phyloP scores from a whole-genome alignment of 176 grass and related monocot genomes.

The Cenchrus americanus region DNA sequence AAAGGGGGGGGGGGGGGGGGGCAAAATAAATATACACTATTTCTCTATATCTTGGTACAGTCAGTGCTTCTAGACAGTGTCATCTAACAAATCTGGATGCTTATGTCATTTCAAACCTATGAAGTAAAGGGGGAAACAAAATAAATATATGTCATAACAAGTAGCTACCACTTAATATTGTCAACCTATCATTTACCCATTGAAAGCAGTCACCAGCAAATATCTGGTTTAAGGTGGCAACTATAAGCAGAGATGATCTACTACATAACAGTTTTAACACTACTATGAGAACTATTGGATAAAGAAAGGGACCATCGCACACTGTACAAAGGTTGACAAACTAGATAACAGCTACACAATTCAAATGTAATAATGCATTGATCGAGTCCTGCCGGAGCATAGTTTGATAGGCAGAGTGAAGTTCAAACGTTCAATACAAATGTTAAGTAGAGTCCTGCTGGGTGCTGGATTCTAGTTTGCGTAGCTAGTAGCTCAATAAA shows the following conservation, averaged over 20 bases:
- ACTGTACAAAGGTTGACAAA: not conserved
- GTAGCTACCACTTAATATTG: not conserved
- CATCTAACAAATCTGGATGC: not conserved
- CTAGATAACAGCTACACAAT: not conserved
- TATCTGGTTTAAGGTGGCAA: not conserved
- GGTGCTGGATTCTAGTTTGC: not conserved
- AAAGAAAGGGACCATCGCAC: not conserved
- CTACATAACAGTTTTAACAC: not conserved
- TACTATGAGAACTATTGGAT: not conserved
- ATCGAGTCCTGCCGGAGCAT: not conserved
- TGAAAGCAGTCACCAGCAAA: not conserved
- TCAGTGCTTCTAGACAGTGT: not conserved
- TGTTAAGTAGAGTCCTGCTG: not conserved
- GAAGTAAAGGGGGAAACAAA: not conserved
- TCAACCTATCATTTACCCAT: conserved; percentile 6
- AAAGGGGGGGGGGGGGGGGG: not conserved
- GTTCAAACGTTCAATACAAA: conserved; percentile 15
- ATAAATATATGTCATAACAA: not conserved
- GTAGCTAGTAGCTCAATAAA: not conserved
- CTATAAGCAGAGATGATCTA: not conserved
- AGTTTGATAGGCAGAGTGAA: not conserved
- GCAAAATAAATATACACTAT: not conserved
- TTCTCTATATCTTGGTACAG: not conserved
- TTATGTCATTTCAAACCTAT: conserved; percentile 8
- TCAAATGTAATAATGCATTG: not conserved